Percentiles rank a stretch among this genome's conserved stretches.
phyloP scores from a whole-genome alignment of 2,329 filamentous ascomycete genomes.

The Phyllosticta ampelicida region DNA sequence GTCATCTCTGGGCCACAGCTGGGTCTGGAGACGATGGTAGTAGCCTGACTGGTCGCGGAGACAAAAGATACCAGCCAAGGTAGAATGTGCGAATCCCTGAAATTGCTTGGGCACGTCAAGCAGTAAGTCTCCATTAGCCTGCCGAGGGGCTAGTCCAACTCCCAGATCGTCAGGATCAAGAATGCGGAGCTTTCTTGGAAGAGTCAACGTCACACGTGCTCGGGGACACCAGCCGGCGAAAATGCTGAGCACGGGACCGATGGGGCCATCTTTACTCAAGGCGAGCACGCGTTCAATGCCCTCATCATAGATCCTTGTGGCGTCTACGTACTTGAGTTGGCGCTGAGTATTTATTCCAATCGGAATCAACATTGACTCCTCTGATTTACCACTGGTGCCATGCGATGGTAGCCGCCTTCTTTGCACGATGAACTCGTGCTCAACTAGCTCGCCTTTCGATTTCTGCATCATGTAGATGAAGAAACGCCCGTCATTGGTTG shows the following conservation, averaged over 20 bases:
- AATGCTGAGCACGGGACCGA: conserved; percentile 19
- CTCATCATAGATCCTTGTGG: conserved; percentile 23
- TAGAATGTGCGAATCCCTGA: background rate
- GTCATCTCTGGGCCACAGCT: conserved; percentile 20
- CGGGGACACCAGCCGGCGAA: conserved; percentile 28
- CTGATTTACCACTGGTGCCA: conserved; percentile 14
- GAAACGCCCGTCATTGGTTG: conserved; percentile 22
- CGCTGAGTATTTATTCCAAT: conserved; percentile 19
- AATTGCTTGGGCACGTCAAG: background rate
- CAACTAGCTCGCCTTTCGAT: conserved; percentile 22
- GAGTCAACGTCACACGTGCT: conserved; percentile 16
- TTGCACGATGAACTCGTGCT: conserved; percentile 27
- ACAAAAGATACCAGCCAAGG: conserved; percentile 12
- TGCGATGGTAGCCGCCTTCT: conserved; percentile 24
- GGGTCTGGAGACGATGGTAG: conserved; percentile 23
- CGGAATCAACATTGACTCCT: conserved; percentile 23
- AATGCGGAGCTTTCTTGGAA: conserved; percentile 16
- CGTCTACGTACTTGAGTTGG: conserved; percentile 19
- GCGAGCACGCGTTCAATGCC: conserved; percentile 22
- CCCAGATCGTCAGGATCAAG: conserved; percentile 24
- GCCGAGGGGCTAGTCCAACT: conserved; percentile 2
- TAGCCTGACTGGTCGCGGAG: conserved; percentile 22
- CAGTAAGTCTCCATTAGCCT: background rate
- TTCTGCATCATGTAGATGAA: conserved; percentile 28
- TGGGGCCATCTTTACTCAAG: conserved; percentile 17